These are phyloP conservation scores for Paraglomus brasilianum DNA, from an alignment of 192 early-diverging fungal species.

Conservation along the genomic window DNA sequence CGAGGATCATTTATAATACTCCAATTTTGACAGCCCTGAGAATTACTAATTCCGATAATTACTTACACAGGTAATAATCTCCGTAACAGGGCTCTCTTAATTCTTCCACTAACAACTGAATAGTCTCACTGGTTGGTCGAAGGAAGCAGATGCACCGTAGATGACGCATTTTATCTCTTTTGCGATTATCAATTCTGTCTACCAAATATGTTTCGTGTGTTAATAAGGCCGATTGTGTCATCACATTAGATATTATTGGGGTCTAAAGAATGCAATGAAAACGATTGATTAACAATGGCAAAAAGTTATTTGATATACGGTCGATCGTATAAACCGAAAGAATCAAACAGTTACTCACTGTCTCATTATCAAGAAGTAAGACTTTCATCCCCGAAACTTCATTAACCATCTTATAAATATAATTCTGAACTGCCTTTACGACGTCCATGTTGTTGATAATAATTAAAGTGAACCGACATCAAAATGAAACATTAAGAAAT, in stretches of 20 bases:
- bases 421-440: slow-evolving; percentile 80
- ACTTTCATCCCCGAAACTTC: slow-evolving; percentile 98
- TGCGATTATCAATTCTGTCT: slow-evolving; percentile 84
- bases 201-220: slow-evolving; percentile 93
- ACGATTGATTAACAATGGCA: not conserved
- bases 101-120: slow-evolving; percentile 88
- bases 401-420: slow-evolving; percentile 88
- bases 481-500: no score
- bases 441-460: slow-evolving; percentile 62
- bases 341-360: slow-evolving; percentile 60
- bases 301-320: not conserved
- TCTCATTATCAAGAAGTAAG: slow-evolving; percentile 88
- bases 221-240: slow-evolving; percentile 90
- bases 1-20: not conserved
- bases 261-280: slow-evolving; percentile 55
- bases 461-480: no score
- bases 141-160: slow-evolving; percentile 93
- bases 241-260: slow-evolving; percentile 88
- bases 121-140: slow-evolving; percentile 78
- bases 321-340: not conserved
- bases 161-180: slow-evolving; percentile 91
- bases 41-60: not conserved
- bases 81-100: slow-evolving; percentile 89
- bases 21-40: not conserved
- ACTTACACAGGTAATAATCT: slow-evolving; percentile 92